Percentiles rank a stretch among this genome's conserved stretches.
These are phyloP conservation scores for Emericellopsis cladophorae DNA, from an alignment of 2,329 filamentous ascomycete species.

Conservation along the genomic window DNA sequence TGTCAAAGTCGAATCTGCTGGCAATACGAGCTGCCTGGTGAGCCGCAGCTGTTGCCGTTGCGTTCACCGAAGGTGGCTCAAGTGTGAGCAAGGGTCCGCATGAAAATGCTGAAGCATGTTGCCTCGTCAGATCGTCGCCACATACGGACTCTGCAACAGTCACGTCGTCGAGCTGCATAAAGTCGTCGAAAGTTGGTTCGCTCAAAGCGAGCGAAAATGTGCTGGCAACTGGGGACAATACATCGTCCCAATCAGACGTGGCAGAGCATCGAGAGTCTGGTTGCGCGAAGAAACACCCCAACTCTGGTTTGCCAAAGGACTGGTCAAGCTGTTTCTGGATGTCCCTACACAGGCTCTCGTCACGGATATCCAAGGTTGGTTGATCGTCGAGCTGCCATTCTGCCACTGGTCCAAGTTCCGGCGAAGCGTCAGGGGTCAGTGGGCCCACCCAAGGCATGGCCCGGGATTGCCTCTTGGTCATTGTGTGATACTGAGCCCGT, in stretches of 20 bases:
- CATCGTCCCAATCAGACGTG: neutral
- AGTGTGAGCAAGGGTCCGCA: constrained; percentile 18
- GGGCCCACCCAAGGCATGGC: constrained; percentile 1
- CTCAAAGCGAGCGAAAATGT: too few relatives aligned
- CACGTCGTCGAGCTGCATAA: constrained; percentile 41
- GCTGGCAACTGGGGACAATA: neutral
- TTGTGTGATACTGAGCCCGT: constrained; percentile 3
- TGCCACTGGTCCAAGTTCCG: constrained; percentile 14
- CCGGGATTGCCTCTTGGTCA: constrained; percentile 10
- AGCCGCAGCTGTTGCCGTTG: constrained; percentile 33
- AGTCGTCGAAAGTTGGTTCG: constrained; percentile 41
- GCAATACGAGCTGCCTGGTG: constrained; percentile 43
- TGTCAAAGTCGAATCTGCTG: constrained; percentile 40
- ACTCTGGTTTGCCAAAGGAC: constrained; percentile 8
- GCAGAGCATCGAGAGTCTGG: neutral
- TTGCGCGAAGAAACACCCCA: neutral
- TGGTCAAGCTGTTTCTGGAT: constrained; percentile 13
- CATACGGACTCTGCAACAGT: constrained; percentile 37
- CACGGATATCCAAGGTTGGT: constrained; percentile 14
- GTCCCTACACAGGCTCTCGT: constrained; percentile 11
- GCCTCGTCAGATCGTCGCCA: neutral
- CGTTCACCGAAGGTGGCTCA: constrained; percentile 28
- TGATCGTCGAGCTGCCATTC: constrained; percentile 13
- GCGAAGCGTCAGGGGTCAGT: constrained; percentile 20
- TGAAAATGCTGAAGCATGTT: too few relatives aligned